Evolutionary conservation across 2,329 filamentous ascomycete species (phyloP).

Genomic region (Thelonectria rubi): DNA sequence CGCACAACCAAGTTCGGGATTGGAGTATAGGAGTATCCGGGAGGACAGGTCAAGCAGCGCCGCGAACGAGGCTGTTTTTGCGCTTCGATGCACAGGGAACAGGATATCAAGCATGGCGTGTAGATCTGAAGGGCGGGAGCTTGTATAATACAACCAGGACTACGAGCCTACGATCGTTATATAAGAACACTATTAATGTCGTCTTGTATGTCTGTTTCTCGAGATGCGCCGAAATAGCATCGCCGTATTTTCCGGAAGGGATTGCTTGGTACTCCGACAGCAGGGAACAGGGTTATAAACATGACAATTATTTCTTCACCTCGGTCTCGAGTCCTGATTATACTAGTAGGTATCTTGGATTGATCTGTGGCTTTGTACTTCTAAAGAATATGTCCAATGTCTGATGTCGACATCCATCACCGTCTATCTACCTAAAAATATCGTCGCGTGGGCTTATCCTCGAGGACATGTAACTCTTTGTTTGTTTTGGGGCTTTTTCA

Average conservation of each 20-base stretch:
- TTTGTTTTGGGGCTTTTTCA: conserved; percentile 5
- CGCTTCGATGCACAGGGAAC: conserved; percentile 31
- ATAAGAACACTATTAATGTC: conserved; percentile 43
- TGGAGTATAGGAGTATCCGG: conserved; percentile 41
- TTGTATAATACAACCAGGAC: conserved; percentile 49
- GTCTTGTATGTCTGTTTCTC: conserved; percentile 21
- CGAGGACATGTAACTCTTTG: neutral
- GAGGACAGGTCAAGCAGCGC: conserved; percentile 34
- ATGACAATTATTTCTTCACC: neutral
- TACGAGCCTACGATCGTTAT: conserved; percentile 48
- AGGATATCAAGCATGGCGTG: conserved; percentile 48
- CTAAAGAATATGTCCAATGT: neutral
- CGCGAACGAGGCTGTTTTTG: conserved; percentile 27
- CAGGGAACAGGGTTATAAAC: conserved; percentile 11
- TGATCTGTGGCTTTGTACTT: neutral
- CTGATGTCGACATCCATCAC: neutral
- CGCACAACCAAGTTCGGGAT: conserved; percentile 26
- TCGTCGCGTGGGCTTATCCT: neutral
- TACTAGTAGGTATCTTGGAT: neutral
- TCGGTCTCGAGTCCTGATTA: neutral
- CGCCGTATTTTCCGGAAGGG: neutral
- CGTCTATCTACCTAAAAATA: neutral
- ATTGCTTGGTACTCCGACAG: conserved; percentile 1
- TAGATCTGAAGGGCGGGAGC: conserved; percentile 43
- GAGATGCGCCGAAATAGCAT: neutral